Conservation (phyloP, 352 stramenopile genomes). For the Pythium sp. region DNA sequence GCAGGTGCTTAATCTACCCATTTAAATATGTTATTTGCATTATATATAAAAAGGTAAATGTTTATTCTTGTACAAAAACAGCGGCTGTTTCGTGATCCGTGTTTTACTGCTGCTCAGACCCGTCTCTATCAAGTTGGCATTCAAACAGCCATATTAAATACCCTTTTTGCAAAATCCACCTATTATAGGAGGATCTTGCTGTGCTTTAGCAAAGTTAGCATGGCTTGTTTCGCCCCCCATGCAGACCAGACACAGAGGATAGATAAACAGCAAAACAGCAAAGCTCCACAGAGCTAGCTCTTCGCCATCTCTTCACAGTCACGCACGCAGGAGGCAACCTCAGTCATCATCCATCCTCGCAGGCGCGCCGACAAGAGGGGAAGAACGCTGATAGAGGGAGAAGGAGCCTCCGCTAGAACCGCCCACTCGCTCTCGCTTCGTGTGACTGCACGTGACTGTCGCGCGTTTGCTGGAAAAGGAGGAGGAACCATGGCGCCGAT, state of each 20-base stretch:
- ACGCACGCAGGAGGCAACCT: no score
- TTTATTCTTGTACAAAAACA: no score
- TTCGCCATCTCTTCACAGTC: not conserved
- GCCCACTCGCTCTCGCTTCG: no score
- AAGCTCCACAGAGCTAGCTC: not conserved
- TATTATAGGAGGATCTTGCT: not conserved
- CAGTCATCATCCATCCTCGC: no score
- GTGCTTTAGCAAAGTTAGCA: not conserved
- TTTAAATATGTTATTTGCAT: no score
- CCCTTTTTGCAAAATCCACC: not conserved
- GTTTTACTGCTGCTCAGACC: not conserved
- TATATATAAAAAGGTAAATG: no score
- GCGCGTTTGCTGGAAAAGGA: not conserved
- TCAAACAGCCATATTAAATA: not conserved
- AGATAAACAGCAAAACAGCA: no score
- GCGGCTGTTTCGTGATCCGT: not conserved
- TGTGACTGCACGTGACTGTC: no score
- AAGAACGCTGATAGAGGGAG: no score
- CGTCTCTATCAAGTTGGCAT: not conserved
- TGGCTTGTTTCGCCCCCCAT: not conserved
- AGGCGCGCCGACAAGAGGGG: no score
- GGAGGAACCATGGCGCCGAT: not conserved
- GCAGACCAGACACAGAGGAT: not conserved
- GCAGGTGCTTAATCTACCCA: no score
- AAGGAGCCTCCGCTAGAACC: no score